Evolutionary conservation across 2,329 filamentous ascomycete genomes (phyloP), one percentile per base, ranked within the genome.

Genomic region (Madurella mycetomatis): DNA sequence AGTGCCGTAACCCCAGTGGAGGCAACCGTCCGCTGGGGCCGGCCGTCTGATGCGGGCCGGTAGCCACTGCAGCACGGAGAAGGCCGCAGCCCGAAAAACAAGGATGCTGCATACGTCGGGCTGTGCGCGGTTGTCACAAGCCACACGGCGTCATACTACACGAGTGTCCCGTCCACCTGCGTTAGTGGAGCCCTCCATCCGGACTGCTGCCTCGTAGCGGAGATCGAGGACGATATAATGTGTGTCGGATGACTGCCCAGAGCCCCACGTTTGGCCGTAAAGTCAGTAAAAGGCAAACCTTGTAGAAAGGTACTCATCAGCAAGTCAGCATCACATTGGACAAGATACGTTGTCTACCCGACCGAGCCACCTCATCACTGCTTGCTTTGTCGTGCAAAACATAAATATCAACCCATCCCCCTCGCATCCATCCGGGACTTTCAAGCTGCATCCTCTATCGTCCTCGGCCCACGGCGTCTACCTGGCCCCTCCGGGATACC

Each of bases 391-490:
- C 4, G 11, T 37, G 34, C 9, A 15, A 37, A 37, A 18, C 25
- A 46, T 53, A 49, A 56, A 42, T 53, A 56, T 15, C 43, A 41
- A 32, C 7, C 9, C 13, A 11, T 1, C 25, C 41, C 39, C 45
- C 34, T 12, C 9, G 1, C 17, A 31, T 17, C 16, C 16, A 30
- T 7, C 15, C 7, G 2, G 9, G 4, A 25, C 16, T n/a, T 34
- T 31, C 50, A 51, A 44, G 37, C 51, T 52, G 51, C 46, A 49
- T 51, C 49, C 37, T 18, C n/a, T 41, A 4, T 34, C 40, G 9
- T 13, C 19, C 17, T 41, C 51, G 3, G 41, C 31, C 34, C n/a
- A 13, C 25, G 2, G n/a, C 30, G 2, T 12, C 25, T 12, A 12
- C 15, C 5, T 54, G 7, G 9, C 49, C 16, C 15, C 16, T n/a